Base-by-base conservation (phyloP, 2,329 filamentous ascomycete species). In the Lecanosticta acicola region DNA sequence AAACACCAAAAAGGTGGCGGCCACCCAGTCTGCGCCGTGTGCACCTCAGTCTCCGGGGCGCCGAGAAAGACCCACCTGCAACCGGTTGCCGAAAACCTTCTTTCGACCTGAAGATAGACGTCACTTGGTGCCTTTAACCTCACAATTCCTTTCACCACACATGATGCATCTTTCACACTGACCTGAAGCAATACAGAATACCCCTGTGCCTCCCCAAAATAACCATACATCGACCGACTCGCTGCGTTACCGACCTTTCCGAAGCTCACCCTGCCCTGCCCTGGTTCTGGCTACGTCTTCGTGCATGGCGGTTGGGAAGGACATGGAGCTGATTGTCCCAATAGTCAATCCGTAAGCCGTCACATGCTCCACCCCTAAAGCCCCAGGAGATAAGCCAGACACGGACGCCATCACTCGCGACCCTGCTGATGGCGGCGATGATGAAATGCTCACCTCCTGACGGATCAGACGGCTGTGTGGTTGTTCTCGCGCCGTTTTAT, bases 11-110 rank as follows among this genome's bases (percentile, higher is more conserved):
- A n/a, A n/a, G n/a, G n/a, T n/a, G n/a, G n/a, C n/a, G n/a, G n/a
- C n/a, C n/a, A n/a, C n/a, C n/a, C n/a, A n/a, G n/a, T n/a, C n/a
- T n/a, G n/a, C n/a, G n/a, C n/a, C n/a, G n/a, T n/a, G n/a, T n/a
- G n/a, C n/a, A n/a, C n/a, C n/a, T n/a, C n/a, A n/a, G n/a, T n/a
- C n/a, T 11, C 24, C 24, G 24, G 24, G 11, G 24, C 5, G 24
- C 7, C 20, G n/a, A 39, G n/a, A 39, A 20, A 24, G 37, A 24
- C 37, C 37, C 37, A 24, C 37, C 21, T 21, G 19, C 11, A 16
- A 21, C 37, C 17, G 37, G 37, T 4, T n/a, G 14, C 37, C 37
- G 37, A 39, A n/a, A 39, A 21, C n/a, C 37, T 39, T 39, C 18
- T 13, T 11, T 24, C 37, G 37, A 29, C 24, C 24, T 29, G 5